Base-by-base conservation (phyloP, 2,329 filamentous ascomycete species). In the Coleophoma eucalyptorum region DNA sequence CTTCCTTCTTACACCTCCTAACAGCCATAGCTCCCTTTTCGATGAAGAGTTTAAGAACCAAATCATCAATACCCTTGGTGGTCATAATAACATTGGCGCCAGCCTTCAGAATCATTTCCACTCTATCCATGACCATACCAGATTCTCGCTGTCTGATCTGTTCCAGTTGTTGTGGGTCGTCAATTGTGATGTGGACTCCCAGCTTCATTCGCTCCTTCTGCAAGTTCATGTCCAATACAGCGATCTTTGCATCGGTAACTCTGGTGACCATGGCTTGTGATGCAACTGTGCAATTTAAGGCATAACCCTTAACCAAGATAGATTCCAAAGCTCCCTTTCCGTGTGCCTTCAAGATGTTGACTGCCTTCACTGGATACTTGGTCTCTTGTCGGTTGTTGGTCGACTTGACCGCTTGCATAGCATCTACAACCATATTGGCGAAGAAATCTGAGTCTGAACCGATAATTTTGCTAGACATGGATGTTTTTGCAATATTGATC, bases 171-270 rank as follows among this genome's bases (percentile, higher is more conserved):
- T 95, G 87, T 45, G 94, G 94, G 68, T 99, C 94, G 62, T 99
- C 94, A 58, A 99, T 89, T 12, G 94, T 97, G 65, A 99, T 96
- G 72, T 99, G 93, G 54, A 99, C 94, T 60, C 94, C 94, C 52
- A 99, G 78, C 81, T 99, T 97, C 94, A 99, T 97, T 62, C 93
- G 83, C 78, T 97, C 93, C 78, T 99, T 99, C 68, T 97, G 93
- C 64, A 99, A 72, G 73, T 99, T 99, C 83, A 99, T 97, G 69
- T 99, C 94, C 55, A 99, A 74, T 63, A 93, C 87, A 46, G 94
- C 94, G 70, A 99, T 99, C 78, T 96, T 97, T 59, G 94, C 94
- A 71, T 97, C 92, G 48, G 82, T 83, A 68, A 99, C 83, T 62
- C 89, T 83, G 31, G 94, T 99, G 63, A 84, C 90, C 94, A 99